phyloP scores from a whole-genome alignment of 2,329 filamentous ascomycete genomes.

The Fusarium haematococcum region DNA sequence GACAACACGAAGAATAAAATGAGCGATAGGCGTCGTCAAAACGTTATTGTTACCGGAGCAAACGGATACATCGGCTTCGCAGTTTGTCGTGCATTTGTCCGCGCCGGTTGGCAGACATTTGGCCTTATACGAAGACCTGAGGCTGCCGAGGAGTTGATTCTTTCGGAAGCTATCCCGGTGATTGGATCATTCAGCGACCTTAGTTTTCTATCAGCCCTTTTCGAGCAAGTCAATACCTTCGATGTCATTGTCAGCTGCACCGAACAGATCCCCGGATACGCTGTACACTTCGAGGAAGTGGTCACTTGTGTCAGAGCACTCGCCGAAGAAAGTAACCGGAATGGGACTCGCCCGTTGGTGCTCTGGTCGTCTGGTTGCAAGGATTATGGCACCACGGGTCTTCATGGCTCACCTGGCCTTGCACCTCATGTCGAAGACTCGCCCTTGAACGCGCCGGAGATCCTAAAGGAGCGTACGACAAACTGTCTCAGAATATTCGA shows the following conservation, averaged over 20 bases:
- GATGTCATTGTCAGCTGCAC: constrained; percentile 58
- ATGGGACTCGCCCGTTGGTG: constrained; percentile 54
- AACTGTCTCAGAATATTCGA: constrained; percentile 49
- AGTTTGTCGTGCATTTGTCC: constrained; percentile 58
- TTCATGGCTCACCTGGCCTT: constrained; percentile 52
- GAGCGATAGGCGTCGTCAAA: constrained; percentile 6
- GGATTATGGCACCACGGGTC: constrained; percentile 56
- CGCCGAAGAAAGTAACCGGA: constrained; percentile 46
- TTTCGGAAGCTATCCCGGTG: constrained; percentile 55
- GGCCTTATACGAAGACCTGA: constrained; percentile 55
- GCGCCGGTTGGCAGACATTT: constrained; percentile 58
- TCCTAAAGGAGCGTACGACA: constrained; percentile 47
- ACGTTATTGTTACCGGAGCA: constrained; percentile 60
- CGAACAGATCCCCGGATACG: constrained; percentile 55
- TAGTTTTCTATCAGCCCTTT: constrained; percentile 44
- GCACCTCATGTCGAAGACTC: constrained; percentile 57
- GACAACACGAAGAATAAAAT: neutral
- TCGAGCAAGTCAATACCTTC: constrained; percentile 44
- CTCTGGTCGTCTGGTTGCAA: constrained; percentile 63
- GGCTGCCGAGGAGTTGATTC: constrained; percentile 45
- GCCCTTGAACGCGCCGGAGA: constrained; percentile 48
- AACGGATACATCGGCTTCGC: constrained; percentile 62
- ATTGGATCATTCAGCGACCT: constrained; percentile 53
- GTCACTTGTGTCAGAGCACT: constrained; percentile 50
- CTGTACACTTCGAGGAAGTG: constrained; percentile 53